Evolutionary conservation across 441 rosid genomes (phyloP).

Genomic region (Bruguiera hainesii): DNA sequence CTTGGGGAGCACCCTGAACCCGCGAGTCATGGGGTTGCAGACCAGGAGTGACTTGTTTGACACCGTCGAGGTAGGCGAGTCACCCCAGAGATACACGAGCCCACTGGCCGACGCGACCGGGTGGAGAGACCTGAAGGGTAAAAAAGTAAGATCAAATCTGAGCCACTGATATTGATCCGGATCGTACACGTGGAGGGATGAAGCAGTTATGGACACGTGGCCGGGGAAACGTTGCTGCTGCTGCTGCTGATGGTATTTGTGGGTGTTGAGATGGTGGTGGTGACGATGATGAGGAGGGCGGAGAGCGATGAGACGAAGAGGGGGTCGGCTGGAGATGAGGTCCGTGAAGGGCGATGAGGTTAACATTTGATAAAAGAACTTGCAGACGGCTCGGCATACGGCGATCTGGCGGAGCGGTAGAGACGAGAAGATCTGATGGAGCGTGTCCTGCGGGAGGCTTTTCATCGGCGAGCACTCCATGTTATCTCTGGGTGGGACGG

Average conservation of each 20-base stretch:
- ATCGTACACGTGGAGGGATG: conserved; percentile 56
- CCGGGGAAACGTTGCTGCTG: conserved; percentile 21
- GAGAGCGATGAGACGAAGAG: conserved; percentile 57
- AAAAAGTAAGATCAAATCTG: conserved; percentile 57
- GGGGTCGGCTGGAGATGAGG: conserved; percentile 51
- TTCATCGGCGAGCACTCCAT: conserved; percentile 71
- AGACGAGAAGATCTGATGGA: conserved; percentile 79
- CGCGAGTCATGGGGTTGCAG: conserved; percentile 77
- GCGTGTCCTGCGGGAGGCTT: conserved; percentile 66
- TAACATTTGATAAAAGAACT: conserved; percentile 51
- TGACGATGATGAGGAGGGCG: conserved; percentile 65
- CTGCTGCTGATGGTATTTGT: conserved; percentile 23
- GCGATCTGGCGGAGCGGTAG: conserved; percentile 76
- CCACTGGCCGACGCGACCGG: conserved; percentile 73
- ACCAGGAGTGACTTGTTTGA: conserved; percentile 65
- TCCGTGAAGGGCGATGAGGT: conserved; percentile 56
- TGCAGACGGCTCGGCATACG: conserved; percentile 70
- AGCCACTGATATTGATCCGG: conserved; percentile 58
- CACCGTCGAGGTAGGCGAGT: conserved; percentile 40
- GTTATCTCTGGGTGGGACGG: conserved; percentile 15
- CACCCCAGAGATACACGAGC: conserved; percentile 74
- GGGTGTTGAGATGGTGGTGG: conserved; percentile 26
- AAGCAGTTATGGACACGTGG: conserved; percentile 19
- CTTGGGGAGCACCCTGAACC: conserved; percentile 62
- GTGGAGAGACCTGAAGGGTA: conserved; percentile 66